Base-by-base conservation (phyloP, 2,329 filamentous ascomycete genomes). In the Cryphonectria radicalis region DNA sequence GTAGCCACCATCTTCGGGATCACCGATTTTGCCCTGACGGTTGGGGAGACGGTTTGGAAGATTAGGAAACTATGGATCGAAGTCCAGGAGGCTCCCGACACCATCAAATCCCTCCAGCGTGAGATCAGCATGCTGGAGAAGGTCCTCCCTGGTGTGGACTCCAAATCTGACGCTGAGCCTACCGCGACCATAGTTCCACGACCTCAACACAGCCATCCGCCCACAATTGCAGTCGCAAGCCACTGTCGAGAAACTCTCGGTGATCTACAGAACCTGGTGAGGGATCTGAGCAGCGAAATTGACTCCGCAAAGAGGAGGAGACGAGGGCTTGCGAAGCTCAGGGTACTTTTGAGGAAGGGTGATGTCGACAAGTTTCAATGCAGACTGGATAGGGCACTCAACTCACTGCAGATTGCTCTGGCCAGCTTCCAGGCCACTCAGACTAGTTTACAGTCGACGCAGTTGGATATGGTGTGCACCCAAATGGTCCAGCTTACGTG, bases 101-200 rank as follows among this genome's bases (percentile, higher is more conserved):
- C 55, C 6, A 19, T 59, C 55, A 35, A 19, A 7, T 19, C 13
- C 6, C 55, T 59, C 55, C 25, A 59, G 28, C 28, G 55, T 13
- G 75, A 78, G 59, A 75, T 78, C 19, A 75, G 78, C 32, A 76
- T 76, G 28, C 70, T 78, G 2, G 74, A 76, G 50, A 74, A 74
- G 3, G 63, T 74, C 22, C 50, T 78, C 4, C 77, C 71, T 69
- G 74, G 77, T 32, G 63, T 71, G 3, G 74, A 77, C n/a, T 67
- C 70, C 22, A 71, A 37, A 3, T 67, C 77, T 13, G 46, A 43
- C 35, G 67, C 74, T 25, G 28, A 57, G 5, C 62, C 10, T 6
- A 17, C 75, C 0, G 68, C 72, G 8, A 28, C 71, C 3, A 35
- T 1, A 42, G 42, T 1, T 1, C 0, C 25, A 8, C 43, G 4